A percentile compares a stretch with the other conserved stretches of the same genome.
Evolutionary conservation across 129 eudicot genomes (phyloP).

Genomic region (Saussurea involucrata): DNA sequence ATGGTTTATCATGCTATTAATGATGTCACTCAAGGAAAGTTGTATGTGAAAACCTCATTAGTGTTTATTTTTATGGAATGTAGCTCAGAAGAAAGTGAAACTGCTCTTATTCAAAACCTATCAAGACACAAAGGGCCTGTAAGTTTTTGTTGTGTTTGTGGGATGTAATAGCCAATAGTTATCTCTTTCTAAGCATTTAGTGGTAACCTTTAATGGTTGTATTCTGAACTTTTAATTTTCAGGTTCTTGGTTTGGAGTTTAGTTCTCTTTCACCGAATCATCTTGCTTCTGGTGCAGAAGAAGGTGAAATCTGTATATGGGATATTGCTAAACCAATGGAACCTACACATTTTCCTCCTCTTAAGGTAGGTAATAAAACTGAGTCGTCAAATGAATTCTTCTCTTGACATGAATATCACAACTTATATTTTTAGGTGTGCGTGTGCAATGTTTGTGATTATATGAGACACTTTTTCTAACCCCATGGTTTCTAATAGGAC

Average conservation of each 20-base stretch:
- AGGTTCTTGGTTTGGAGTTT: constrained; percentile 96
- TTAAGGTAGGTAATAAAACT: constrained; percentile 68
- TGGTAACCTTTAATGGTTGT: constrained; percentile 5
- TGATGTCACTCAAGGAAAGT: constrained; percentile 11
- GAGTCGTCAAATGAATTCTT: background rate
- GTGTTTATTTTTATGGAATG: constrained; percentile 1
- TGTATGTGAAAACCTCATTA: background rate
- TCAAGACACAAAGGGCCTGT: constrained; percentile 87
- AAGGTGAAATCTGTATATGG: constrained; percentile 92
- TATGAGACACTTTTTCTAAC: background rate
- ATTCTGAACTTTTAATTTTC: background rate
- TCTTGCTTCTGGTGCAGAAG: constrained; percentile 99
- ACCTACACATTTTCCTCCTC: constrained; percentile 77
- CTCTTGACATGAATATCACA: background rate
- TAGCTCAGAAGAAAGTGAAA: constrained; percentile 60
- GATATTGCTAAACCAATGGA: constrained; percentile 67
- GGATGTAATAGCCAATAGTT: constrained; percentile 11
- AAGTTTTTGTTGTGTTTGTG: constrained; percentile 31
- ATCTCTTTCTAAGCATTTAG: constrained; percentile 7
- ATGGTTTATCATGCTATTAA: constrained; percentile 13
- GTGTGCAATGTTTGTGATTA: background rate
- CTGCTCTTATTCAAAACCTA: constrained; percentile 57
- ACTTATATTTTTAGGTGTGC: background rate
- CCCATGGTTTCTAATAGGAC: background rate
- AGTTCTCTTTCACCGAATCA: constrained; percentile 62